phyloP scores from a whole-genome alignment of 345 rosid species.

The Arabis hirsuta region DNA sequence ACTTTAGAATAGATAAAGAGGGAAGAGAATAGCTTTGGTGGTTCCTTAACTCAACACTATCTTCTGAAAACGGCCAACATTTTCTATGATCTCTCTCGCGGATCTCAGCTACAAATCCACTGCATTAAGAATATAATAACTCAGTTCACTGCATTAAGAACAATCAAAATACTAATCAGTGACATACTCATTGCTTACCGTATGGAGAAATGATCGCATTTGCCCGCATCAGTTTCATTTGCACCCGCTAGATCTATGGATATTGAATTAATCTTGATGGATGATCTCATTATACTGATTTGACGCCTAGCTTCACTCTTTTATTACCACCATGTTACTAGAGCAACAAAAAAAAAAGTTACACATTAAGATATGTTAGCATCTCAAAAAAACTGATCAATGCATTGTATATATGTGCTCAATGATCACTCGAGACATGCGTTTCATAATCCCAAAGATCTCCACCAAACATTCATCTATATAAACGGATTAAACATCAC shows the following conservation, averaged over 20 bases:
- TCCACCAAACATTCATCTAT: too few species aligned
- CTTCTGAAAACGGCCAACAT: slow-evolving; percentile 63
- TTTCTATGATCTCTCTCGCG: slow-evolving; percentile 57
- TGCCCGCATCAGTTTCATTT: slow-evolving; percentile 28
- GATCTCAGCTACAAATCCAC: slow-evolving; percentile 69
- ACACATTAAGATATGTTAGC: not conserved
- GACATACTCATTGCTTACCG: slow-evolving; percentile 50
- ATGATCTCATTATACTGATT: slow-evolving; percentile 39
- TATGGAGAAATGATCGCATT: slow-evolving; percentile 70
- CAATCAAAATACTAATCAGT: not conserved
- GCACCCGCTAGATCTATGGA: slow-evolving; percentile 53
- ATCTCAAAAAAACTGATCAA: not conserved
- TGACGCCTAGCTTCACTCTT: not conserved
- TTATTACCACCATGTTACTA: slow-evolving; percentile 1
- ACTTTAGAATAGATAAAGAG: slow-evolving; percentile 54
- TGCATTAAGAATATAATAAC: slow-evolving; percentile 33
- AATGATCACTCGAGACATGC: not conserved
- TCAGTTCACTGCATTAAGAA: not conserved
- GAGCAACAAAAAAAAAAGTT: not conserved
- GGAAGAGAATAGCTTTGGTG: slow-evolving; percentile 49
- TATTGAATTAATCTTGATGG: slow-evolving; percentile 59
- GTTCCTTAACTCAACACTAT: slow-evolving; percentile 43
- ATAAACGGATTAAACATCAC: too few species aligned
- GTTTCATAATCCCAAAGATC: too few species aligned
- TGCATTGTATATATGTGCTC: not conserved